Conservation (phyloP, 83 land plant species). For the Diphasiastrum complanatum region DNA sequence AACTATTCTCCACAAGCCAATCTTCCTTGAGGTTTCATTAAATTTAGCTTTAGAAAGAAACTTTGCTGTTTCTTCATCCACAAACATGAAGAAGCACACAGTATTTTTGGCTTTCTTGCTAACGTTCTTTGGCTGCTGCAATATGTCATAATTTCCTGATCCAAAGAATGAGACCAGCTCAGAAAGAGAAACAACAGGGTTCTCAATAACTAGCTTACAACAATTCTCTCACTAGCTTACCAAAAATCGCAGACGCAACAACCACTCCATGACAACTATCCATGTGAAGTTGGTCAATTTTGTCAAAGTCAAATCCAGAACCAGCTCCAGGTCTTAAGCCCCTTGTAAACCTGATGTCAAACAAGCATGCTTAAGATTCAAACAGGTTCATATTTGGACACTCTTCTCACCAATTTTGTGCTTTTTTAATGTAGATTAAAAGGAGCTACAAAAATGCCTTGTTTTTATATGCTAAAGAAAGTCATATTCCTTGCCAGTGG, state of each 20-base stretch:
- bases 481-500: too few species aligned
- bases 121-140: constrained; percentile 87
- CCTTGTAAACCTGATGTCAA: constrained; percentile 50
- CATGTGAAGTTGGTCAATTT: constrained; percentile 63
- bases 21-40: constrained; percentile 23
- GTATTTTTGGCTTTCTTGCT: constrained; percentile 51
- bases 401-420: too few species aligned
- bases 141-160: constrained; percentile 75
- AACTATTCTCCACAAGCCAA: constrained; percentile 83
- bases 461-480: constrained; percentile 11
- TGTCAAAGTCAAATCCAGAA: constrained; percentile 81
- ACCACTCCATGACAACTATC: constrained; percentile 76
- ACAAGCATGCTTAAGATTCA: too few species aligned
- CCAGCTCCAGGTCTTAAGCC: constrained; percentile 71
- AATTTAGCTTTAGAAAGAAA: constrained; percentile 35
- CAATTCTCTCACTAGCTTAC: too few species aligned
- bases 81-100: constrained; percentile 89
- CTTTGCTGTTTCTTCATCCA: constrained; percentile 76
- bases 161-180: neutral
- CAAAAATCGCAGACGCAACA: constrained; percentile 97
- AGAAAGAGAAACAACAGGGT: neutral
- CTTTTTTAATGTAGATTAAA: neutral
- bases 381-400: too few species aligned
- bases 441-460: too few species aligned
- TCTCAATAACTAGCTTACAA: too few species aligned